A percentile compares a stretch with the other conserved stretches of the same genome.
Conservation (phyloP, 371 early-diverging fungal genomes). For the Actinomucor elegans region DNA sequence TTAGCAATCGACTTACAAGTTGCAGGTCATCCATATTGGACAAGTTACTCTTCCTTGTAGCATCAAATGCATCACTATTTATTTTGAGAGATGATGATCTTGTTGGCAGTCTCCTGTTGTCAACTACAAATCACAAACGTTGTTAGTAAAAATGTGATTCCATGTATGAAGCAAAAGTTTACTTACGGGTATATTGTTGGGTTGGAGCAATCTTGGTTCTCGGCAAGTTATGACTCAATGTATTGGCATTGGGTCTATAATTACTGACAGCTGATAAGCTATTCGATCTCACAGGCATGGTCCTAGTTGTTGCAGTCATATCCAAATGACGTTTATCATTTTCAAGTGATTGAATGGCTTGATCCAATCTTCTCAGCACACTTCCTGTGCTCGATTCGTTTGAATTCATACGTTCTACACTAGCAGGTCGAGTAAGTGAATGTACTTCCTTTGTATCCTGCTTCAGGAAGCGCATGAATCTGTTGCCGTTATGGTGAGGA, state of each 20-base stretch:
- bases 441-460: not conserved
- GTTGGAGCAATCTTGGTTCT: not conserved
- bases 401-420: not conserved
- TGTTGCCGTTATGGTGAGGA: not conserved
- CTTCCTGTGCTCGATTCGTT: constrained; percentile 19
- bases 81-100: constrained; percentile 20
- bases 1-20: constrained; percentile 31
- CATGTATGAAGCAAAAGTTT: not conserved
- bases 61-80: constrained; percentile 23
- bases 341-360: constrained; percentile 27
- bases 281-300: constrained; percentile 7
- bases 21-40: constrained; percentile 45
- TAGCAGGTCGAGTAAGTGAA: not conserved
- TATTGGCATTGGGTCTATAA: not conserved
- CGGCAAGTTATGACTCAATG: not conserved
- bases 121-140: not conserved
- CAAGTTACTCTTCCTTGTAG: constrained; percentile 5
- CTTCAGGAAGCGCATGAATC: constrained; percentile 11
- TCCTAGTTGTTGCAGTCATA: not conserved
- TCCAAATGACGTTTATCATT: constrained; percentile 20
- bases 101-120: not conserved
- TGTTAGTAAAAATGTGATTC: not conserved
- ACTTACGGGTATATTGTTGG: not conserved
- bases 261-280: constrained; percentile 10
- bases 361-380: constrained; percentile 25